A percentile compares a stretch with the other conserved stretches of the same genome.
These are phyloP conservation scores for Harringtonia lauricola DNA, from an alignment of 2,329 filamentous ascomycete species.

Conservation along the genomic window DNA sequence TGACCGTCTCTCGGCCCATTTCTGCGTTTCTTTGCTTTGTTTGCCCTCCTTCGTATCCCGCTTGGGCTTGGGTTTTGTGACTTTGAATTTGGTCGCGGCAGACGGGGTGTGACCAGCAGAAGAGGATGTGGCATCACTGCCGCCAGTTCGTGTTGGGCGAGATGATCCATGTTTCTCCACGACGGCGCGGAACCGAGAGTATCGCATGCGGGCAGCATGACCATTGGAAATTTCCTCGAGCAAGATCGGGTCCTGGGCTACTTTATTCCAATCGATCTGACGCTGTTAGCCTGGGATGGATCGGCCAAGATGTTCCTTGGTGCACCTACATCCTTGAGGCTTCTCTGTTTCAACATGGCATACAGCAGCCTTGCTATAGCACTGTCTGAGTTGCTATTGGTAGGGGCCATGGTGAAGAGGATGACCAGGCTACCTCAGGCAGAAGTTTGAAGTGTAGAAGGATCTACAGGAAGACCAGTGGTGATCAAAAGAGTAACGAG, in stretches of 20 bases:
- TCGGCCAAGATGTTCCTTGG: no score
- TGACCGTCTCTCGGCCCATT: not conserved
- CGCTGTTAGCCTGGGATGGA: not conserved
- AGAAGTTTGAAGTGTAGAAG: no score
- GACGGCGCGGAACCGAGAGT: slow-evolving; percentile 37
- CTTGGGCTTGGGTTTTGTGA: slow-evolving; percentile 39
- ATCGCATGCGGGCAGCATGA: slow-evolving; percentile 50
- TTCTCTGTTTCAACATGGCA: slow-evolving; percentile 48
- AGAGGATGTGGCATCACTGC: not conserved
- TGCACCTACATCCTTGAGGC: slow-evolving; percentile 48
- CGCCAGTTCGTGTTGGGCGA: not conserved
- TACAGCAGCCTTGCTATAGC: slow-evolving; percentile 47
- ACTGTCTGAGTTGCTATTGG: slow-evolving; percentile 32
- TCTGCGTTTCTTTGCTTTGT: not conserved
- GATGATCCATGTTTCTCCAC: slow-evolving; percentile 18
- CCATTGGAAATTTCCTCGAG: slow-evolving; percentile 45
- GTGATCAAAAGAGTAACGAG: not conserved
- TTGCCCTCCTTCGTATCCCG: slow-evolving; percentile 20
- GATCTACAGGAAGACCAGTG: not conserved
- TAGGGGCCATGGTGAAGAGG: not conserved
- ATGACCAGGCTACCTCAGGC: no score
- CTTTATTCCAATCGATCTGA: slow-evolving; percentile 49
- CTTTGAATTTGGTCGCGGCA: slow-evolving; percentile 26
- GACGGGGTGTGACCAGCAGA: not conserved
- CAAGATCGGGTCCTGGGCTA: slow-evolving; percentile 43